A percentile compares a stretch with the other conserved stretches of the same genome.
These are phyloP conservation scores for Penicillium thymicola DNA, from an alignment of 2,329 filamentous ascomycete species.

Conservation along the genomic window DNA sequence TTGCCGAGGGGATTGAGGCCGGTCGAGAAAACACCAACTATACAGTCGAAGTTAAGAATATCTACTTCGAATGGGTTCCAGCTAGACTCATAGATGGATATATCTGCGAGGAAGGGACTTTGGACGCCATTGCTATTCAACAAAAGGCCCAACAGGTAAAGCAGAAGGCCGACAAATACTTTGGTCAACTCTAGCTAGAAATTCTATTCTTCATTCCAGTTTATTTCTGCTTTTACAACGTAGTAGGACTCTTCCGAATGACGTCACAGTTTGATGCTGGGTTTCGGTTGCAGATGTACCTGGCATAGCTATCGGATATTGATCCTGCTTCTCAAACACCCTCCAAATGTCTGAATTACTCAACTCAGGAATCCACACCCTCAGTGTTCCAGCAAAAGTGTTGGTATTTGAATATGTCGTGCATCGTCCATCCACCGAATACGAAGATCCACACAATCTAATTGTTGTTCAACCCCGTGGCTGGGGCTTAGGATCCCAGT, in stretches of 20 bases:
- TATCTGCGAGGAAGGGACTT: conserved; percentile 53
- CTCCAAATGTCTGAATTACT: background rate
- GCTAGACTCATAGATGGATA: conserved; percentile 52
- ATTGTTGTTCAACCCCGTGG: background rate
- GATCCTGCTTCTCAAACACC: background rate
- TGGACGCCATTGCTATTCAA: conserved; percentile 23
- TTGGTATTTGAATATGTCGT: conserved; percentile 1
- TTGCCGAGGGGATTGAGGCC: conserved; percentile 17
- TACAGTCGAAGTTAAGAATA: conserved; percentile 39
- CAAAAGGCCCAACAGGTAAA: conserved; percentile 23
- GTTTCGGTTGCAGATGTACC: background rate
- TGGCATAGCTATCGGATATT: background rate
- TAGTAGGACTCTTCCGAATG: background rate
- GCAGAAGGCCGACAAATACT: conserved; percentile 17
- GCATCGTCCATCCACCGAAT: background rate
- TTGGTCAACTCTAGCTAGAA: conserved; percentile 12
- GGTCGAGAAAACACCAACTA: conserved; percentile 14
- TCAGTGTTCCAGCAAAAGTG: background rate
- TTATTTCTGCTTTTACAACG: background rate
- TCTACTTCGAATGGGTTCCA: conserved; percentile 63
- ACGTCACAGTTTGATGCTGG: background rate
- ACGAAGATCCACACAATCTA: background rate
- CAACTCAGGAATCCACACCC: background rate
- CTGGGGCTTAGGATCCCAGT: background rate
- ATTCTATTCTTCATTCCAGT: background rate